Base-by-base conservation (phyloP, 192 early-diverging fungal genomes). In the Linnemannia schmuckeri region DNA sequence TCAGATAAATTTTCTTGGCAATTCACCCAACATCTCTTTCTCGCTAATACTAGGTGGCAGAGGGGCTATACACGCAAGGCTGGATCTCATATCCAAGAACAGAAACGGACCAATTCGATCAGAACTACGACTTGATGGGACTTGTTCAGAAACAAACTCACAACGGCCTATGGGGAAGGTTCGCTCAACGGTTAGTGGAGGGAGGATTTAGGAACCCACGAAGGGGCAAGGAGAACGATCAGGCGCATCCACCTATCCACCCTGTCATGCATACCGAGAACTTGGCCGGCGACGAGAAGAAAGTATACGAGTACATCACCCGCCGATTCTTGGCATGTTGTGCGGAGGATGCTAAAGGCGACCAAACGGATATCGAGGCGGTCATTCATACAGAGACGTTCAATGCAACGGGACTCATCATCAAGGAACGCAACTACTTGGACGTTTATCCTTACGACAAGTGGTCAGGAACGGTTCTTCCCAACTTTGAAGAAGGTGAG, bases 231-330 rank as follows among this genome's bases (percentile, higher is more conserved):
- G 93, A 96, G 79, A 97, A 98, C 83, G 98, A 99, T 84, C 94
- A 98, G 81, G 97, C 98, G 1, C 98, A 99, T 94, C 98, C 98
- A 27, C 98, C 98, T 15, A 99, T 99, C 81, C 98, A 99, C 85
- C 98, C 98, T 2, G 95, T 94, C 0, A 91, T 87, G 33, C 87
- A 83, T 27, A 81, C 82, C 6, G 76, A 74, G 24, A 81, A 63
- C 24, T 57, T 87, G 40, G 79, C 76, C 6, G 96, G 95, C 15
- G 93, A 97, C 46, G 93, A 95, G 10, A 89, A 91, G 74, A 84
- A 90, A 9, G 90, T 99, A 0, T 99, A 96, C 88, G 98, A 99
- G 66, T 97, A 96, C 82, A 92, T 99, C 44, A 90, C 94, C 1
- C 89, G 98, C 7, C 89, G 97, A 13, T 99, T 99, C 85, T 89